Conservation (phyloP, 805 yeast species). For the Candida yuanshanica region DNA sequence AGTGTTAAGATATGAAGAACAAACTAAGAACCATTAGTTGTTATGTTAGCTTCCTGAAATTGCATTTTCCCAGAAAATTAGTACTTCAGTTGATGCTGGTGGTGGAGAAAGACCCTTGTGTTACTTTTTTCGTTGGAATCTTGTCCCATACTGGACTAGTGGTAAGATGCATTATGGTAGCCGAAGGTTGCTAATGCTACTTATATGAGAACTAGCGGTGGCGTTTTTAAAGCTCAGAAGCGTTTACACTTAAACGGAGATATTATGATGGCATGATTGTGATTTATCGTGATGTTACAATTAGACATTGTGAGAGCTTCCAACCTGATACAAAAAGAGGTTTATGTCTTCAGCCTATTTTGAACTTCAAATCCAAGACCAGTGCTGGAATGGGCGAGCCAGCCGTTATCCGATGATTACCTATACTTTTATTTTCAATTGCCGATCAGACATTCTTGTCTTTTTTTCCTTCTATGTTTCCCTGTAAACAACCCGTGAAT, state of each 20-base stretch:
- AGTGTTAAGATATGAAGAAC: no score
- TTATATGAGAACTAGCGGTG: conserved; percentile 86
- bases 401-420: conserved; percentile 78
- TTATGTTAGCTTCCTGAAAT: no score
- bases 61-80: conserved; percentile 83
- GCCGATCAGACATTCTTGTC: conserved; percentile 79
- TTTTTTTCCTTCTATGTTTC: conserved; percentile 81
- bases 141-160: conserved; percentile 77
- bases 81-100: conserved; percentile 82
- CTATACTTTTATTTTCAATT: conserved; percentile 75
- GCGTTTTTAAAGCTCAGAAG: conserved; percentile 81
- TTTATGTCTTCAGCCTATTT: conserved; percentile 79
- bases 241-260: conserved; percentile 84
- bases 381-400: conserved; percentile 96
- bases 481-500: conserved; percentile 77
- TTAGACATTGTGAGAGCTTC: conserved; percentile 80
- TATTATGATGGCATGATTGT: conserved; percentile 89
- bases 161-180: conserved; percentile 87
- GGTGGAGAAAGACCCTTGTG: conserved; percentile 90
- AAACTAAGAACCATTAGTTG: no score
- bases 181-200: conserved; percentile 74
- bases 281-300: conserved; percentile 76
- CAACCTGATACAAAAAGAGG: conserved; percentile 92
- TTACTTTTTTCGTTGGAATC: conserved; percentile 79
- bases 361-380: conserved; percentile 81